Evolutionary conservation across 169 alveolate genomes (phyloP).

Genomic region (Plasmodium cynomolgi): DNA sequence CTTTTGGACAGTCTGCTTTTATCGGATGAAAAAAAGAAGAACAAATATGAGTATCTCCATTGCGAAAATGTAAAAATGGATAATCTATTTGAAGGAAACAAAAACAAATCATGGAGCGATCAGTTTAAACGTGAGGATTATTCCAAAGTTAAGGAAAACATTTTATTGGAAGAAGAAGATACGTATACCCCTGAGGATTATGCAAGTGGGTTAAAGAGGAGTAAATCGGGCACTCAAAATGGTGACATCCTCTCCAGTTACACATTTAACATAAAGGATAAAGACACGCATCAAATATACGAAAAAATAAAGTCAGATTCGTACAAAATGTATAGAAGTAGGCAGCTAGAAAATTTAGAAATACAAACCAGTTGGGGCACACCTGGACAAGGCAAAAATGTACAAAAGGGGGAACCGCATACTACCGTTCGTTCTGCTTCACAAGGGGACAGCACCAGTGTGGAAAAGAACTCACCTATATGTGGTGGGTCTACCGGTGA

Average conservation of each 20-base stretch:
- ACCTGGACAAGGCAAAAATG: not conserved
- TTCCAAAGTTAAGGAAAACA: conserved; percentile 25
- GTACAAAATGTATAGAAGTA: conserved; percentile 39
- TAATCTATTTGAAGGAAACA: conserved; percentile 20
- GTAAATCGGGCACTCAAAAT: not conserved
- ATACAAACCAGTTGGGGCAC: not conserved
- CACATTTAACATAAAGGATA: conserved; percentile 53
- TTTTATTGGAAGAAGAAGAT: conserved; percentile 60
- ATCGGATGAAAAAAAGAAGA: conserved; percentile 10
- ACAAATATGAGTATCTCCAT: not conserved
- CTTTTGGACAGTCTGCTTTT: conserved; percentile 14
- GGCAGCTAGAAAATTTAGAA: conserved; percentile 42
- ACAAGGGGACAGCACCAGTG: not conserved
- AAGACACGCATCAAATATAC: conserved; percentile 37
- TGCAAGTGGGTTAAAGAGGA: conserved; percentile 52
- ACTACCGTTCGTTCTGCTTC: not conserved
- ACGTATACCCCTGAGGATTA: conserved; percentile 59
- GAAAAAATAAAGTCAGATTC: conserved; percentile 56
- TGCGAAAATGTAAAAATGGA: conserved; percentile 69
- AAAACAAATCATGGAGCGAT: not conserved
- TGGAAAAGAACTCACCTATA: not conserved
- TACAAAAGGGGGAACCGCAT: not conserved
- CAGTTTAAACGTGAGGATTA: conserved; percentile 25
- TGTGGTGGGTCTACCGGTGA: not conserved
- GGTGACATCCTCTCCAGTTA: conserved; percentile 10